These are phyloP conservation scores for Phaseolus lunatus DNA, from an alignment of 306 rosid species.

Conservation along the genomic window DNA sequence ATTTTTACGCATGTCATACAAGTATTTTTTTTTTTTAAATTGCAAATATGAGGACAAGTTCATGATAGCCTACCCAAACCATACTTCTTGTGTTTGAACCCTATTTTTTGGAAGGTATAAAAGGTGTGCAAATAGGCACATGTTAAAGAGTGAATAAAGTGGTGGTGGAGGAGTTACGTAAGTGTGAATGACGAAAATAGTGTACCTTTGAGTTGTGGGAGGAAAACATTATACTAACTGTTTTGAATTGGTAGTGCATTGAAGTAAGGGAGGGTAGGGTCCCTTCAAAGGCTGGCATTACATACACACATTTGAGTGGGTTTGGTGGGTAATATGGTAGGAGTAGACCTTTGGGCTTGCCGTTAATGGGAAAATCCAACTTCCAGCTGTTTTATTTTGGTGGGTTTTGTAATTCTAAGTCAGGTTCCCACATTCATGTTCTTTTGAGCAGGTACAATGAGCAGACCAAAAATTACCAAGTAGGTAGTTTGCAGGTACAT, in stretches of 20 bases:
- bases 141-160: not conserved
- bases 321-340: not conserved
- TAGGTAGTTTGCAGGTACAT: constrained; percentile 28
- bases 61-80: not conserved
- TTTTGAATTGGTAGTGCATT: not conserved
- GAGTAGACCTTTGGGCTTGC: constrained; percentile 21
- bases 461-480: constrained; percentile 36
- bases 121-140: not conserved
- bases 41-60: not conserved
- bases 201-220: not conserved
- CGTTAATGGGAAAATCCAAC: constrained; percentile 27
- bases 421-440: constrained; percentile 36
- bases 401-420: constrained; percentile 33
- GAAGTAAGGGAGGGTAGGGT: not conserved
- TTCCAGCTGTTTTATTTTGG: constrained; percentile 32
- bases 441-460: constrained; percentile 35
- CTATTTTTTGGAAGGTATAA: not conserved
- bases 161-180: not conserved
- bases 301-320: not conserved
- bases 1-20: no score
- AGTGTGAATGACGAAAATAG: not conserved
- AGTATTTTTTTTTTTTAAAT: no score
- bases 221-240: not conserved
- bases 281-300: not conserved
- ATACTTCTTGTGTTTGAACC: not conserved